Conservation (phyloP, 2,329 filamentous ascomycete genomes). For the Thelonectria rubi region DNA sequence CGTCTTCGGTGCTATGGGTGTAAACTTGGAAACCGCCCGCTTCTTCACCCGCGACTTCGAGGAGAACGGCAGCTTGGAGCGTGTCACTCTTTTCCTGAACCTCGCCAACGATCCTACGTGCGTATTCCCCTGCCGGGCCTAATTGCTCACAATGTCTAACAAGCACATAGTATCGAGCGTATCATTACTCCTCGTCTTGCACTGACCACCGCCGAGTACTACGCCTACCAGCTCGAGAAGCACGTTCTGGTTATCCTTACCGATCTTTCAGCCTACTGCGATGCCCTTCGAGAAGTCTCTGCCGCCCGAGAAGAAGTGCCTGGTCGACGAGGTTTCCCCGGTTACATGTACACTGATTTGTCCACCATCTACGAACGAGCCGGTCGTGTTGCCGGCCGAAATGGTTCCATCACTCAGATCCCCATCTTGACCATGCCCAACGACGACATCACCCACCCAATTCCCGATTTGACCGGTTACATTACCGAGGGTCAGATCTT, state of each 20-base stretch:
- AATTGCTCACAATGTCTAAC: conserved; percentile 17
- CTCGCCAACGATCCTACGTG: conserved; percentile 98
- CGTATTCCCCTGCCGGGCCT: conserved; percentile 48
- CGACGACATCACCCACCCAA: conserved; percentile 99
- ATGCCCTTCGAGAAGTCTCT: conserved; percentile 97
- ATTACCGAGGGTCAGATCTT: conserved; percentile 99
- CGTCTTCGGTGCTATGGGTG: conserved; percentile 99
- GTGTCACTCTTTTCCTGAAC: conserved; percentile 97
- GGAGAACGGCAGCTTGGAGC: conserved; percentile 98
- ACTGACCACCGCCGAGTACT: conserved; percentile 98
- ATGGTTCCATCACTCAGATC: conserved; percentile 98
- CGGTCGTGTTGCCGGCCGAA: conserved; percentile 94
- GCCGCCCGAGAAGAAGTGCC: conserved; percentile 98
- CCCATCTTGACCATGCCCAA: conserved; percentile 99
- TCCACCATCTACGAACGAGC: conserved; percentile 99
- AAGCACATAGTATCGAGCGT: conserved; percentile 84
- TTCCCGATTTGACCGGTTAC: conserved; percentile 98
- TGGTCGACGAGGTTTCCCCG: conserved; percentile 97
- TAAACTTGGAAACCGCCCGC: conserved; percentile 97
- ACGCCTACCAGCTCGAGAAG: conserved; percentile 99
- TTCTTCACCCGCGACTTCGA: conserved; percentile 99
- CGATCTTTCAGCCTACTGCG: conserved; percentile 97
- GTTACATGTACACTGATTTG: conserved; percentile 99
- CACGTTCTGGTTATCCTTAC: conserved; percentile 99
- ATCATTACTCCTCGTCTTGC: conserved; percentile 99